Percentiles rank a stretch among this genome's conserved stretches.
phyloP scores from a whole-genome alignment of 768 basidiomycete species.

The Termitomyces sp. region DNA sequence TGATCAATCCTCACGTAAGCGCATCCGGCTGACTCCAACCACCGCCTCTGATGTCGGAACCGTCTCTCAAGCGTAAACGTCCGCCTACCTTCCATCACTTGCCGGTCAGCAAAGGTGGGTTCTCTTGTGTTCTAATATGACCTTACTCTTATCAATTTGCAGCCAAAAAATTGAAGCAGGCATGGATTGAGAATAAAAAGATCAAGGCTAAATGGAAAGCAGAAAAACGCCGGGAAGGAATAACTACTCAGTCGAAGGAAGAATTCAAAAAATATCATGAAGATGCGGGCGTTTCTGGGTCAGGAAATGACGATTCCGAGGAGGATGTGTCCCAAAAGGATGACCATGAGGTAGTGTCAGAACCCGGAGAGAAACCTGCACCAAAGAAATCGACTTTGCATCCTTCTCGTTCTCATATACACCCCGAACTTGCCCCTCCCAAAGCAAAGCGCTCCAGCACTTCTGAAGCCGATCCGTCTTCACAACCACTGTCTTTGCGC shows the following conservation, averaged over 20 bases:
- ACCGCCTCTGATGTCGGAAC: conserved; percentile 15
- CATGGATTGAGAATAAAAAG: conserved; percentile 75
- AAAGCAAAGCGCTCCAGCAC: conserved; percentile 14
- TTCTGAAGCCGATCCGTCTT: conserved; percentile 12
- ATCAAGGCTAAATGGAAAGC: conserved; percentile 76
- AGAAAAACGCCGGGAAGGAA: conserved; percentile 49
- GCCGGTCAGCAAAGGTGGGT: conserved; percentile 56
- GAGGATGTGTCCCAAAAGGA: conserved; percentile 12
- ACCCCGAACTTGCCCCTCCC: conserved; percentile 17
- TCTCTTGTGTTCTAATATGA: background rate
- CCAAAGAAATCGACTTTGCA: conserved; percentile 13
- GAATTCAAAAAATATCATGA: background rate
- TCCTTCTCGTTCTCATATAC: conserved; percentile 24
- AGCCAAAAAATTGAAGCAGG: conserved; percentile 80
- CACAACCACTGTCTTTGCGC: conserved; percentile 36
- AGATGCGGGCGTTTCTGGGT: conserved; percentile 10
- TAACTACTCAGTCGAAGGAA: conserved; percentile 18
- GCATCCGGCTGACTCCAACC: conserved; percentile 4
- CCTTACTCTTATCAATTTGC: conserved; percentile 7
- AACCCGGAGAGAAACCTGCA: conserved; percentile 11
- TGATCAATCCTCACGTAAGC: conserved; percentile 21
- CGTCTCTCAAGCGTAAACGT: conserved; percentile 40
- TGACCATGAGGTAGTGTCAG: conserved; percentile 6
- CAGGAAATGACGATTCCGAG: conserved; percentile 14
- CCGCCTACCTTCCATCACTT: conserved; percentile 71